Evolutionary conservation across 345 rosid genomes (phyloP).

Genomic region (Eucalyptus curtisii): DNA sequence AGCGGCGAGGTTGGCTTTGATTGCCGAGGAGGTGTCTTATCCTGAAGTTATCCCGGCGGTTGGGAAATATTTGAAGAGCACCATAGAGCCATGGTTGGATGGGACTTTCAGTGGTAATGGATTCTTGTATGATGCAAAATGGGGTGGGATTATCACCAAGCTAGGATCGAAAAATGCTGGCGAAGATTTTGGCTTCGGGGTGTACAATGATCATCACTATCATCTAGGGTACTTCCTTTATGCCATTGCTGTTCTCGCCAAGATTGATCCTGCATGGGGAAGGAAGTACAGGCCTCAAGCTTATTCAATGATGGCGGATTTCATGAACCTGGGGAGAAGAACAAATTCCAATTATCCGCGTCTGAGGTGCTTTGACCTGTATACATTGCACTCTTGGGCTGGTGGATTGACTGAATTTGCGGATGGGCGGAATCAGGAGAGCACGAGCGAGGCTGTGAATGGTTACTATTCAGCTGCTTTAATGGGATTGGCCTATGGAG

Average conservation of each 20-base stretch:
- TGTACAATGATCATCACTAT: conserved; percentile 73
- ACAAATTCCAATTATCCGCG: conserved; percentile 51
- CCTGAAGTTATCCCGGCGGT: conserved; percentile 59
- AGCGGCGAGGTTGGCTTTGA: conserved; percentile 82
- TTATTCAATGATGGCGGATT: conserved; percentile 74
- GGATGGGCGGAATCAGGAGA: conserved; percentile 84
- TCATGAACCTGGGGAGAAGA: conserved; percentile 50
- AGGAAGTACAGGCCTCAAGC: conserved; percentile 71
- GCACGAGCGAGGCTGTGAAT: conserved; percentile 88
- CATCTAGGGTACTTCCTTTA: conserved; percentile 89
- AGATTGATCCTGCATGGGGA: conserved; percentile 84
- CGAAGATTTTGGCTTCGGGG: conserved; percentile 82
- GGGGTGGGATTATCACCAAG: conserved; percentile 84
- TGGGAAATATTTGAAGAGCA: conserved; percentile 51
- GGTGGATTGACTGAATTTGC: conserved; percentile 86
- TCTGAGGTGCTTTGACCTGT: conserved; percentile 80
- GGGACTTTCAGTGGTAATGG: conserved; percentile 71
- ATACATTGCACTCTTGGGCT: conserved; percentile 95
- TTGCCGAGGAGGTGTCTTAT: conserved; percentile 67
- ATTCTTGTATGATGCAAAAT: conserved; percentile 61
- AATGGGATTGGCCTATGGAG: conserved; percentile 92
- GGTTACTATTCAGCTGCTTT: conserved; percentile 89
- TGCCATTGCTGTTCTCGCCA: conserved; percentile 76
- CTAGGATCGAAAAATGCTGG: conserved; percentile 54
- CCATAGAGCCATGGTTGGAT: conserved; percentile 82